Conservation (phyloP, 108 stramenopile species). For the Cyclostephanos invisitatus region DNA sequence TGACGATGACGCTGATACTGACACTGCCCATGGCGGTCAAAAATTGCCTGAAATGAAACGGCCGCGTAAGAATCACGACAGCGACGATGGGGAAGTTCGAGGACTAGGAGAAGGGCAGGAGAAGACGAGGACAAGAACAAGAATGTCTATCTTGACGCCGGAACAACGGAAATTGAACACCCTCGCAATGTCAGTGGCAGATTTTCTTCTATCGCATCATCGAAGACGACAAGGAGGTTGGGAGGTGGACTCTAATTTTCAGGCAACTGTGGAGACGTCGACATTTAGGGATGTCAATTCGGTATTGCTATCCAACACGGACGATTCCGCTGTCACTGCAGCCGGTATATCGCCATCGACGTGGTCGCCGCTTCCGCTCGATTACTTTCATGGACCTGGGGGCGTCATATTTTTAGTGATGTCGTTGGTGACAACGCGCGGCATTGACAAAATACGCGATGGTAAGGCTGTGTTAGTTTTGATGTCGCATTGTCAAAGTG, state of each 20-base stretch:
- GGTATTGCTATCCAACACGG: not conserved
- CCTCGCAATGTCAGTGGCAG: slow-evolving; percentile 2
- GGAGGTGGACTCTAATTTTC: slow-evolving; percentile 15
- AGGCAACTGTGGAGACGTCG: not conserved
- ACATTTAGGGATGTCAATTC: not conserved
- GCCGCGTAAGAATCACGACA: slow-evolving; percentile 17
- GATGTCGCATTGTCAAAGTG: not conserved
- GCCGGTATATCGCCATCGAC: not conserved
- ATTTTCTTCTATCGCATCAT: slow-evolving; percentile 5
- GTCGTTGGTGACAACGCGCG: slow-evolving; percentile 64
- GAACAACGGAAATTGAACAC: not conserved
- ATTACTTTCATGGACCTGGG: slow-evolving; percentile 59
- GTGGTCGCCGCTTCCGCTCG: slow-evolving; percentile 20
- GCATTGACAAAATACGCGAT: slow-evolving; percentile 32
- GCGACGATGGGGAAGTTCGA: not conserved
- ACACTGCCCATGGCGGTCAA: slow-evolving; percentile 1
- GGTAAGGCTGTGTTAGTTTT: slow-evolving; percentile 2
- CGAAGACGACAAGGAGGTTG: not conserved
- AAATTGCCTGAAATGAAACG: slow-evolving; percentile 35
- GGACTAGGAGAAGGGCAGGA: too few relatives aligned
- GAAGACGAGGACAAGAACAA: slow-evolving; percentile 5
- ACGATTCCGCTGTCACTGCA: not conserved
- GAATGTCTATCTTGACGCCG: slow-evolving; percentile 3
- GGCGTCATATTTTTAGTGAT: slow-evolving; percentile 81
- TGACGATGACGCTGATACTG: not conserved